These are phyloP conservation scores for Exophiala sp. DNA, from an alignment of 2,329 filamentous ascomycete species.

Conservation along the genomic window DNA sequence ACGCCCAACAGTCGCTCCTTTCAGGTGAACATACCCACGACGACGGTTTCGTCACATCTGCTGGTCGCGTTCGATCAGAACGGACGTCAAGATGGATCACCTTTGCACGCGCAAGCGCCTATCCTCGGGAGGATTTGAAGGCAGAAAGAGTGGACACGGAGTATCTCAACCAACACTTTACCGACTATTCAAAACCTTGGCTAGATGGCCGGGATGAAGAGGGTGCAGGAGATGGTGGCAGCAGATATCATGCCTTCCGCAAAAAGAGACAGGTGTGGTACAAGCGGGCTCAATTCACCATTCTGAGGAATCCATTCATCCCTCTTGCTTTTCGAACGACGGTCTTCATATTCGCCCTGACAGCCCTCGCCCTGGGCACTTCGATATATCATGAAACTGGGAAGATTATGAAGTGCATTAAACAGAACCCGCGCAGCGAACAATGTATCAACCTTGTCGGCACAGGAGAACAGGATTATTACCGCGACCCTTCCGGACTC, in stretches of 20 bases:
- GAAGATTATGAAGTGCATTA: constrained; percentile 27
- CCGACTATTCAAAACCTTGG: constrained; percentile 48
- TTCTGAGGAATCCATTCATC: constrained; percentile 76
- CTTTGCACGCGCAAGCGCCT: constrained; percentile 40
- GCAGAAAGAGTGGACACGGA: constrained; percentile 41
- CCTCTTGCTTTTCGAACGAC: constrained; percentile 76
- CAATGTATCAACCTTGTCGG: constrained; percentile 16
- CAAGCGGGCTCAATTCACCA: constrained; percentile 59
- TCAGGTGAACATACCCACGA: constrained; percentile 10
- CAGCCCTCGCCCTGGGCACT: constrained; percentile 71
- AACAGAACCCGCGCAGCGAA: constrained; percentile 23
- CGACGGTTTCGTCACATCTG: constrained; percentile 14
- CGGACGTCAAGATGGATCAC: constrained; percentile 45
- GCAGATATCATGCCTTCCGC: constrained; percentile 46
- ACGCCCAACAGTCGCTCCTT: constrained; percentile 28
- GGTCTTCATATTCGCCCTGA: constrained; percentile 74
- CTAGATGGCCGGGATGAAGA: constrained; percentile 43
- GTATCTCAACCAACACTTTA: constrained; percentile 42
- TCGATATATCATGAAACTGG: constrained; percentile 63
- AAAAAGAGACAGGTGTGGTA: constrained; percentile 48
- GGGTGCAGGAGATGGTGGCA: constrained; percentile 47
- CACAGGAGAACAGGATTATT: constrained; percentile 26
- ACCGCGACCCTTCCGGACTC: constrained; percentile 68
- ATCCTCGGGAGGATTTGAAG: constrained; percentile 36
- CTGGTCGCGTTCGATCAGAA: constrained; percentile 20